phyloP scores from a whole-genome alignment of 768 basidiomycete species.

The Boletus eberwhitei region DNA sequence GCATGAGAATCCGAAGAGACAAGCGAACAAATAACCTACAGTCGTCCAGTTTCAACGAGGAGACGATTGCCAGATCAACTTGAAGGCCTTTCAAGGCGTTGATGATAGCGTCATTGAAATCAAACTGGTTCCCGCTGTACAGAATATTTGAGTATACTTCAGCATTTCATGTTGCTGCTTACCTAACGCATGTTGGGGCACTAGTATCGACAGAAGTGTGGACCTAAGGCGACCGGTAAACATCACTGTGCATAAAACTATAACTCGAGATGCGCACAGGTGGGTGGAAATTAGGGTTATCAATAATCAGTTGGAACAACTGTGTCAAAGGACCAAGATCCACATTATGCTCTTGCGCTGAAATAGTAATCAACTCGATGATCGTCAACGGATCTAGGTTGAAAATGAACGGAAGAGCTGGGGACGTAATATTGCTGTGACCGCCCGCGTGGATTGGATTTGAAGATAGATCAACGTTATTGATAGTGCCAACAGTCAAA shows the following conservation, averaged over 20 bases:
- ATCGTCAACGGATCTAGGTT: slow-evolving; percentile 63
- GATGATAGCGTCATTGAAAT: slow-evolving; percentile 57
- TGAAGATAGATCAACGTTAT: slow-evolving; percentile 50
- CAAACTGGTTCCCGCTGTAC: slow-evolving; percentile 61
- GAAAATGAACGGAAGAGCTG: slow-evolving; percentile 55
- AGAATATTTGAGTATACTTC: slow-evolving; percentile 5
- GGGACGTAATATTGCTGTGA: slow-evolving; percentile 56
- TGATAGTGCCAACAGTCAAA: slow-evolving; percentile 56
- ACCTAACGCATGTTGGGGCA: slow-evolving; percentile 59
- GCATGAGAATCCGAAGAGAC: background rate
- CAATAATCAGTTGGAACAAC: slow-evolving; percentile 52
- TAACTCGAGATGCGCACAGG: slow-evolving; percentile 35
- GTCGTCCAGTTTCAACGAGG: slow-evolving; percentile 59
- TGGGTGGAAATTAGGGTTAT: slow-evolving; percentile 49
- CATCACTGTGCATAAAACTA: background rate
- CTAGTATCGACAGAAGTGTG: slow-evolving; percentile 51
- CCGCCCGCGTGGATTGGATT: slow-evolving; percentile 59
- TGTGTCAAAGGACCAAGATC: slow-evolving; percentile 57
- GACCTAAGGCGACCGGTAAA: slow-evolving; percentile 36
- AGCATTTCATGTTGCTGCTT: background rate
- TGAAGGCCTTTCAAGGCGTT: slow-evolving; percentile 56
- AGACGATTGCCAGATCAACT: slow-evolving; percentile 55
- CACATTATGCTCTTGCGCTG: slow-evolving; percentile 52
- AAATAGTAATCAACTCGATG: slow-evolving; percentile 49
- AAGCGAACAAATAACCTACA: slow-evolving; percentile 39